phyloP scores from a whole-genome alignment of 495 filamentous ascomycete species.

The Hypoxylon lienhwacheense region DNA sequence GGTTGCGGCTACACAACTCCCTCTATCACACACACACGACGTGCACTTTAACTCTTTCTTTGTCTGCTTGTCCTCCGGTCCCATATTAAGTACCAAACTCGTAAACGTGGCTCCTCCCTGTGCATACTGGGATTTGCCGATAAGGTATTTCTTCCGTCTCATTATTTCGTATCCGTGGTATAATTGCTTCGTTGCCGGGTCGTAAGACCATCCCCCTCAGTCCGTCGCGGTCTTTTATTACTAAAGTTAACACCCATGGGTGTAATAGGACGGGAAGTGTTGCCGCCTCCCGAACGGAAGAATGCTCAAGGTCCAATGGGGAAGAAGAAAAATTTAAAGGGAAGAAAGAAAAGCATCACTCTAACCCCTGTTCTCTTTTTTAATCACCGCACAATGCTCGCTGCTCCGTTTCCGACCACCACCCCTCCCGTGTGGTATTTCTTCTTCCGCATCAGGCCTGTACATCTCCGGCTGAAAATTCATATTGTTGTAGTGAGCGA shows the following conservation, averaged over 20 bases:
- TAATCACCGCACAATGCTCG: constrained; percentile 39
- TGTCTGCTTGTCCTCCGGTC: constrained; percentile 15
- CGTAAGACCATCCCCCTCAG: constrained; percentile 21
- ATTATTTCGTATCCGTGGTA: constrained; percentile 37
- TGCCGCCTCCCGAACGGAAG: constrained; percentile 36
- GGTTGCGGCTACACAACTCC: constrained; percentile 6
- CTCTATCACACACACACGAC: too few relatives aligned
- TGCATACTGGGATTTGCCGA: constrained; percentile 11
- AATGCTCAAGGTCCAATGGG: constrained; percentile 29
- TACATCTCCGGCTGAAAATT: constrained; percentile 79
- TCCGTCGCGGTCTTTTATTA: constrained; percentile 33
- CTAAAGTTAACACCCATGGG: constrained; percentile 30
- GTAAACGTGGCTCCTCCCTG: constrained; percentile 8
- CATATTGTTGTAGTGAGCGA: constrained; percentile 79
- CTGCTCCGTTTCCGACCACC: constrained; percentile 47
- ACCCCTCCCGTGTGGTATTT: constrained; percentile 38
- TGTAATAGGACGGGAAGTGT: constrained; percentile 25
- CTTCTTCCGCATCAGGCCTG: constrained; percentile 47
- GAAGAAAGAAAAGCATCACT: constrained; percentile 24
- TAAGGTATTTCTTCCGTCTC: constrained; percentile 20
- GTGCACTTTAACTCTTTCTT: too few relatives aligned
- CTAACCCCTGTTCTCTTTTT: constrained; percentile 40
- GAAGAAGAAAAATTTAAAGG: constrained; percentile 5
- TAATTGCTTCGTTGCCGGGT: constrained; percentile 23
- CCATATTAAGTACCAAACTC: constrained; percentile 32